Evolutionary conservation across 1,139 yeast species (phyloP).

Genomic region (Pneumocystis jirovecii): DNA sequence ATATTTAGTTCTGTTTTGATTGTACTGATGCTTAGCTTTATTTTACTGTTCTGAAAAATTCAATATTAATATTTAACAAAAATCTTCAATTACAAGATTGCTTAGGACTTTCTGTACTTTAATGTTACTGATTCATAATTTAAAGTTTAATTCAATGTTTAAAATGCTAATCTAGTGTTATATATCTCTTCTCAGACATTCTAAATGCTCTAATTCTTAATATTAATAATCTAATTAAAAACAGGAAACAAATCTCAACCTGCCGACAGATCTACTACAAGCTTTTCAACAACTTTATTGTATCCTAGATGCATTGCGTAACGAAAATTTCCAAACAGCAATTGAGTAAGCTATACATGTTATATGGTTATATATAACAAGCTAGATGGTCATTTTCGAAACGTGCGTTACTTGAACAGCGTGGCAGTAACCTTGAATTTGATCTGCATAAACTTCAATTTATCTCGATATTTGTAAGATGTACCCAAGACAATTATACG

Average conservation of each 20-base stretch:
- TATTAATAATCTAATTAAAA: neutral
- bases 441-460: constrained; percentile 50
- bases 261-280: constrained; percentile 22
- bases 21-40: too few relatives aligned
- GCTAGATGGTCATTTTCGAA: constrained; percentile 14
- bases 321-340: constrained; percentile 26
- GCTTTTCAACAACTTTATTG: constrained; percentile 27
- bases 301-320: constrained; percentile 23
- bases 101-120: too few relatives aligned
- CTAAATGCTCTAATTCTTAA: neutral
- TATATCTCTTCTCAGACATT: too few relatives aligned
- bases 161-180: too few relatives aligned
- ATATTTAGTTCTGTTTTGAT: too few relatives aligned
- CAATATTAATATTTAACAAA: too few relatives aligned
- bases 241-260: constrained; percentile 23
- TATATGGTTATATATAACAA: neutral
- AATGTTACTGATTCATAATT: too few relatives aligned
- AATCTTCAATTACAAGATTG: too few relatives aligned
- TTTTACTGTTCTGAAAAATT: too few relatives aligned
- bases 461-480: constrained; percentile 21
- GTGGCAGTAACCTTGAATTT: constrained; percentile 39
- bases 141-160: too few relatives aligned
- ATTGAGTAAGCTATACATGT: constrained; percentile 28
- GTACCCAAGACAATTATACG: constrained; percentile 12
- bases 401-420: constrained; percentile 19